Evolutionary conservation across 1,139 yeast genomes (phyloP).

Genomic region (Debaryomyces coudertii): DNA sequence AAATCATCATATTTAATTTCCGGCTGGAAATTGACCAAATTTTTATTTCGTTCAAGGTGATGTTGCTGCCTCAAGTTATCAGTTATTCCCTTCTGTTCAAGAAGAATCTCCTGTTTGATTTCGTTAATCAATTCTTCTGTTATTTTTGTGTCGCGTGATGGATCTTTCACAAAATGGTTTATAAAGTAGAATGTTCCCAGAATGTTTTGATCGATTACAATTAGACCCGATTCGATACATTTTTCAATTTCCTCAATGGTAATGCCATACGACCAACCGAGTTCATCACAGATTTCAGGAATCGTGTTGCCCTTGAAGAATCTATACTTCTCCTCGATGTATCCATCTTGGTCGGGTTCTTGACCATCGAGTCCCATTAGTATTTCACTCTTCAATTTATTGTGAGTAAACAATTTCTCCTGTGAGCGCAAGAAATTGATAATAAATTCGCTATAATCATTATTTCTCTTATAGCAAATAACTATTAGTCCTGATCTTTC

Average conservation of each 20-base stretch:
- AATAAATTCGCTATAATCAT: conserved; percentile 29
- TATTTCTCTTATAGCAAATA: conserved; percentile 28
- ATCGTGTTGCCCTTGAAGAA: conserved; percentile 40
- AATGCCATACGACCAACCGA: conserved; percentile 69
- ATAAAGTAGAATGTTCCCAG: conserved; percentile 56
- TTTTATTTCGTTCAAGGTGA: neutral
- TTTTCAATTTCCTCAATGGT: conserved; percentile 68
- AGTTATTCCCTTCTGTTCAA: conserved; percentile 22
- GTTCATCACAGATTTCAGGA: conserved; percentile 40
- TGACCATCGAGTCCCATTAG: conserved; percentile 17
- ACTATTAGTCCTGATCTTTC: conserved; percentile 42
- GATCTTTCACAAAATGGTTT: conserved; percentile 28
- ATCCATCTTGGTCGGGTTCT: conserved; percentile 28
- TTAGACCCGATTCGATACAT: conserved; percentile 57
- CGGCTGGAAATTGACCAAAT: conserved; percentile 1
- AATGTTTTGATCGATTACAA: conserved; percentile 69
- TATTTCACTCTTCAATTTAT: conserved; percentile 28
- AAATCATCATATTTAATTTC: conserved; percentile 1
- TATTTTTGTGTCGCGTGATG: conserved; percentile 14
- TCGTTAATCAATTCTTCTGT: conserved; percentile 15
- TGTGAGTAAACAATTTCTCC: conserved; percentile 30
- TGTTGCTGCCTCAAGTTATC: conserved; percentile 3
- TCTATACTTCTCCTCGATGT: conserved; percentile 25
- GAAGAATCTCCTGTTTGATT: conserved; percentile 21
- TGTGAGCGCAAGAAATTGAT: conserved; percentile 26